phyloP scores from a whole-genome alignment of 140 eudicot species.

The Eryngium alpinum region DNA sequence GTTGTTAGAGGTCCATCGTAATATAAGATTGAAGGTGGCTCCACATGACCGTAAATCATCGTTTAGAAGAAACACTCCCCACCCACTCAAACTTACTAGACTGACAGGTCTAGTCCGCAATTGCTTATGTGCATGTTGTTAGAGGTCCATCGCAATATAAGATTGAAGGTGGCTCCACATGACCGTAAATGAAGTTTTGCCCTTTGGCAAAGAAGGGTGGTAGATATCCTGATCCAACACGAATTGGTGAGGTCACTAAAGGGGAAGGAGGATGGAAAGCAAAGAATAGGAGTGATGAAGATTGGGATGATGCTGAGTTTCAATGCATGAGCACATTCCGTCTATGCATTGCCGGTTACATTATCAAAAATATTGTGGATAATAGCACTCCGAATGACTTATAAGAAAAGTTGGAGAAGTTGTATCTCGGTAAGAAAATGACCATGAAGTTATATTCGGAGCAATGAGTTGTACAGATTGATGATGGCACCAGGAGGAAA shows the following conservation, averaged over 20 bases:
- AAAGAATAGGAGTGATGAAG: not conserved
- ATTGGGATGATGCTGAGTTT: not conserved
- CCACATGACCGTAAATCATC: not conserved
- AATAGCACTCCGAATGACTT: not conserved
- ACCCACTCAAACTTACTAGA: too few relatives aligned
- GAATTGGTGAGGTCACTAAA: not conserved
- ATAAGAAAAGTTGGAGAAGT: not conserved
- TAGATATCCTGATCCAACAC: not conserved
- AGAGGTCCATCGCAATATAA: too few relatives aligned
- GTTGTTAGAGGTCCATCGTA: too few relatives aligned
- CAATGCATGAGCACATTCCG: not conserved
- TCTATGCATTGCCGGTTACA: not conserved
- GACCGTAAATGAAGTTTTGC: not conserved
- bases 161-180: not conserved
- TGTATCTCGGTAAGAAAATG: not conserved
- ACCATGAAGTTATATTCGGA: not conserved
- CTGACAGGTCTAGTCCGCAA: too few relatives aligned
- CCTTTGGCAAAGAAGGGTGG: not conserved
- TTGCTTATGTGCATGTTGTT: too few relatives aligned
- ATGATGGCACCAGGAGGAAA: not conserved
- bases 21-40: too few relatives aligned
- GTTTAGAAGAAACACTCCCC: too few relatives aligned
- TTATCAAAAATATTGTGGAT: not conserved
- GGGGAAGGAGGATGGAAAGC: not conserved
- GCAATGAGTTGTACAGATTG: not conserved